Evolutionary conservation across 345 rosid genomes (phyloP).

Genomic region (Abelmoschus esculentus): DNA sequence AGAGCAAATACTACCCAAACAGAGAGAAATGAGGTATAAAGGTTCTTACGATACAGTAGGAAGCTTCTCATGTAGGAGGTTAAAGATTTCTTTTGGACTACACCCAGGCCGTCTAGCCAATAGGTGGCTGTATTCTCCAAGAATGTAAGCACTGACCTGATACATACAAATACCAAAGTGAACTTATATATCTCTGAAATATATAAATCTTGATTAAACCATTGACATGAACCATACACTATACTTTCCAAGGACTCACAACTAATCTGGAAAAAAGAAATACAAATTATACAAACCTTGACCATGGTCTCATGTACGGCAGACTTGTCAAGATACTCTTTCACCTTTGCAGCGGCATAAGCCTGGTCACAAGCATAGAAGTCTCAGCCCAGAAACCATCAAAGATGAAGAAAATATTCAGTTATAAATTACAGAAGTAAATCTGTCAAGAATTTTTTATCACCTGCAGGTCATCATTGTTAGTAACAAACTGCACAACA

Average conservation of each 20-base stretch:
- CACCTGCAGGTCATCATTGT: slow-evolving; percentile 99
- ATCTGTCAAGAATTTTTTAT: slow-evolving; percentile 13
- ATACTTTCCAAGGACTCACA: background rate
- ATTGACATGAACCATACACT: background rate
- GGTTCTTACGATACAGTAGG: slow-evolving; percentile 90
- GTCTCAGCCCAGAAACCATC: slow-evolving; percentile 20
- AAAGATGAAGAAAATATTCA: slow-evolving; percentile 4
- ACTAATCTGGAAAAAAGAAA: slow-evolving; percentile 2
- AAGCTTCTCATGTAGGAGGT: slow-evolving; percentile 83
- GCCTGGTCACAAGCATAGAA: slow-evolving; percentile 45
- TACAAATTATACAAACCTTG: slow-evolving; percentile 51
- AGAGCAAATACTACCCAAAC: slow-evolving; percentile 10
- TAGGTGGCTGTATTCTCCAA: slow-evolving; percentile 98
- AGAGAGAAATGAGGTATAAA: slow-evolving; percentile 16
- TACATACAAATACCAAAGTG: slow-evolving; percentile 4
- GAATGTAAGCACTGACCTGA: slow-evolving; percentile 93
- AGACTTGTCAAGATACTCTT: slow-evolving; percentile 87
- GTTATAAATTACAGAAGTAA: slow-evolving; percentile 7
- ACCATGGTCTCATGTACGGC: slow-evolving; percentile 99
- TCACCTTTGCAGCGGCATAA: slow-evolving; percentile 91
- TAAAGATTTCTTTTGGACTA: slow-evolving; percentile 87
- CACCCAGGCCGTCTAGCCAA: slow-evolving; percentile 94
- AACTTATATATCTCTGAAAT: background rate
- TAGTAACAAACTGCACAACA: slow-evolving; percentile 96
- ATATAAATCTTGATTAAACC: background rate